Conservation (phyloP, 352 stramenopile species). For the Globisporangium acanthophoron region DNA sequence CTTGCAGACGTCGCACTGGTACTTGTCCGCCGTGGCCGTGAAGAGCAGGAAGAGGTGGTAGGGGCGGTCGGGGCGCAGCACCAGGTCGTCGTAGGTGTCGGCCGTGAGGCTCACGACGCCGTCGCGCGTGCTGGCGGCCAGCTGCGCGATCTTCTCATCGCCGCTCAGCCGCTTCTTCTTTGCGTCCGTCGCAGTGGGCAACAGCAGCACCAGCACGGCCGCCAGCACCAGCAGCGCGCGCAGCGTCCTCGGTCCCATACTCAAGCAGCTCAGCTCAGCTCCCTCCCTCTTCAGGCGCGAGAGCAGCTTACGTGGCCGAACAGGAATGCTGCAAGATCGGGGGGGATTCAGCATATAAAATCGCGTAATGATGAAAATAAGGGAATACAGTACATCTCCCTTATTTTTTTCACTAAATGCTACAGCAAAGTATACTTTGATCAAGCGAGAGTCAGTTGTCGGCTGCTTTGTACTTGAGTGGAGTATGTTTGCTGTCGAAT, state of each 20-base stretch:
- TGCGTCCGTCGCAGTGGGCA: conserved; percentile 9
- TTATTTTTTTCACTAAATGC: not conserved
- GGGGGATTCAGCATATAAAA: not conserved
- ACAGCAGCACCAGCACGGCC: conserved; percentile 6
- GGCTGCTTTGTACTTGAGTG: not conserved
- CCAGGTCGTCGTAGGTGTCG: conserved; percentile 55
- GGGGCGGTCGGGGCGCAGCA: conserved; percentile 57
- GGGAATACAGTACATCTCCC: not conserved
- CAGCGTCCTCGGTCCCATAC: conserved; percentile 1
- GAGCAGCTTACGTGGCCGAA: not conserved
- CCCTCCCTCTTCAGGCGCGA: not conserved
- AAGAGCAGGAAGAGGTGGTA: conserved; percentile 81
- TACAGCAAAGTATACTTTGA: too few species aligned
- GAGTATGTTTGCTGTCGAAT: not conserved
- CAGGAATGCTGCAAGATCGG: not conserved
- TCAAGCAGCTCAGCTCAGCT: not conserved
- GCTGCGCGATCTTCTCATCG: conserved; percentile 57
- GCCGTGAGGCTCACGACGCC: conserved; percentile 53
- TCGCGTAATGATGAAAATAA: not conserved
- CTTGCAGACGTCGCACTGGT: conserved; percentile 69
- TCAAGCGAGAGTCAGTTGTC: not conserved
- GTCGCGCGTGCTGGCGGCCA: conserved; percentile 42
- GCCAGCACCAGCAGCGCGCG: conserved; percentile 16
- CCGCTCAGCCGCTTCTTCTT: conserved; percentile 31
- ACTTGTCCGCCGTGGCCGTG: conserved; percentile 70